A percentile compares a stretch with the other conserved stretches of the same genome.
phyloP scores from a whole-genome alignment of 805 yeast genomes.

The Candida golubevii region DNA sequence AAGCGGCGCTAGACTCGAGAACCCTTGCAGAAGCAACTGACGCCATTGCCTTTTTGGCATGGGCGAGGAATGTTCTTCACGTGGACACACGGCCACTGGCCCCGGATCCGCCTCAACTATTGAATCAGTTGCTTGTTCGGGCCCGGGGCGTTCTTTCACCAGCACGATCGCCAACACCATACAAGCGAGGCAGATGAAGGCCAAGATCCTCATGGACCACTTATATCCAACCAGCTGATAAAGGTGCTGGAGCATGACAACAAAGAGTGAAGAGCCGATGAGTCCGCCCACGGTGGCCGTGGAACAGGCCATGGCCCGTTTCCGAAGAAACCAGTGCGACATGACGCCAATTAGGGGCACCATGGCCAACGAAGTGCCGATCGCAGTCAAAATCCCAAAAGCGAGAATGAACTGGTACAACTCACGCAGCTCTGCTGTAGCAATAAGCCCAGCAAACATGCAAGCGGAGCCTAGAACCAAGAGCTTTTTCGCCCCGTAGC shows the following conservation, averaged over 20 bases:
- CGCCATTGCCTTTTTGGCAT: background rate
- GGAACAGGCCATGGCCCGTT: conserved; percentile 43
- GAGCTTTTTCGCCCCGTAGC: conserved; percentile 38
- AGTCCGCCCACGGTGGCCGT: conserved; percentile 49
- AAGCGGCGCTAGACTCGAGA: conserved; percentile 23
- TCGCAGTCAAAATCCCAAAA: conserved; percentile 42
- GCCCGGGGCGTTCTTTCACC: conserved; percentile 7
- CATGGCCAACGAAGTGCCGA: conserved; percentile 41
- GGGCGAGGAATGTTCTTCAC: background rate
- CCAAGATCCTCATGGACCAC: conserved; percentile 51
- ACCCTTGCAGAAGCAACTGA: background rate
- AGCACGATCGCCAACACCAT: conserved; percentile 11
- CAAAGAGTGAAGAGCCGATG: conserved; percentile 51
- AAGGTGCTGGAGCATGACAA: conserved; percentile 48
- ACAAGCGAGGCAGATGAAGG: conserved; percentile 42
- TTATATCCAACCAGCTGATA: conserved; percentile 46
- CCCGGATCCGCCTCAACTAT: background rate
- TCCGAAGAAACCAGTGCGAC: conserved; percentile 42
- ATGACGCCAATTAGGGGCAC: conserved; percentile 41
- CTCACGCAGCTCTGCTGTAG: conserved; percentile 40
- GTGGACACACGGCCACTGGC: background rate
- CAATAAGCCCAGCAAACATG: conserved; percentile 37
- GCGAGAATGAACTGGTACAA: conserved; percentile 50
- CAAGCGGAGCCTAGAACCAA: conserved; percentile 35
- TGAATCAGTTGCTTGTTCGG: background rate